Conservation (phyloP, 1,284 basidiomycete species). For the Ustilago hordei region DNA sequence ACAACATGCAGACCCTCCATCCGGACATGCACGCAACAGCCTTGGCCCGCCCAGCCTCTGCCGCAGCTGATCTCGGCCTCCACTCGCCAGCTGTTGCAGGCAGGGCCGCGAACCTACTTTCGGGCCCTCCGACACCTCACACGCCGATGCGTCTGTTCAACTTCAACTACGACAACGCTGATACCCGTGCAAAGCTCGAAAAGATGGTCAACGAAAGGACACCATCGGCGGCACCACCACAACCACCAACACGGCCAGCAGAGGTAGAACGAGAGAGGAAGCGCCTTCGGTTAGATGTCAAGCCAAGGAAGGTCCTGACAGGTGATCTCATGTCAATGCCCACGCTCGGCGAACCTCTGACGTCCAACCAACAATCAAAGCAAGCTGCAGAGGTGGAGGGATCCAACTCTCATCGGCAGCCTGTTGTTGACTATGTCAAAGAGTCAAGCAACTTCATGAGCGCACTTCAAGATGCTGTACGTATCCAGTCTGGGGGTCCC, state of each 20-base stretch:
- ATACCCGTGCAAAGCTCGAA: slow-evolving; percentile 53
- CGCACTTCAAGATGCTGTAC: slow-evolving; percentile 37
- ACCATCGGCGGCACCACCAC: slow-evolving; percentile 23
- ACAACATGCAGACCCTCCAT: slow-evolving; percentile 41
- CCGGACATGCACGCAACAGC: slow-evolving; percentile 28
- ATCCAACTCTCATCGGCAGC: slow-evolving; percentile 7
- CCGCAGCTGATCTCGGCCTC: slow-evolving; percentile 37
- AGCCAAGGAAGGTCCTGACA: slow-evolving; percentile 40
- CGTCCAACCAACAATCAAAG: not conserved
- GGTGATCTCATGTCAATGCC: slow-evolving; percentile 49
- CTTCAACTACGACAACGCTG: slow-evolving; percentile 53
- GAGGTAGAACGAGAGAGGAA: slow-evolving; percentile 53
- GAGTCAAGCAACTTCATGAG: slow-evolving; percentile 45
- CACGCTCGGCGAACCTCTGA: slow-evolving; percentile 18
- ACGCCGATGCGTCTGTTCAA: slow-evolving; percentile 61
- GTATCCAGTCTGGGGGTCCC: slow-evolving; percentile 11
- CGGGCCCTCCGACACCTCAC: slow-evolving; percentile 49
- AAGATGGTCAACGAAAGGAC: slow-evolving; percentile 55
- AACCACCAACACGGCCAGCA: slow-evolving; percentile 18
- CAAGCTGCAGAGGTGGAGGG: not conserved
- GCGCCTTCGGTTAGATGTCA: slow-evolving; percentile 50
- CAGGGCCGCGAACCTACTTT: slow-evolving; percentile 12
- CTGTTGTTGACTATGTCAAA: slow-evolving; percentile 47
- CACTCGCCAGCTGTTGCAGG: slow-evolving; percentile 12
- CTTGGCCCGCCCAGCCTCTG: slow-evolving; percentile 41